phyloP scores from a whole-genome alignment of 192 early-diverging fungal genomes.

The Gigaspora rosea region DNA sequence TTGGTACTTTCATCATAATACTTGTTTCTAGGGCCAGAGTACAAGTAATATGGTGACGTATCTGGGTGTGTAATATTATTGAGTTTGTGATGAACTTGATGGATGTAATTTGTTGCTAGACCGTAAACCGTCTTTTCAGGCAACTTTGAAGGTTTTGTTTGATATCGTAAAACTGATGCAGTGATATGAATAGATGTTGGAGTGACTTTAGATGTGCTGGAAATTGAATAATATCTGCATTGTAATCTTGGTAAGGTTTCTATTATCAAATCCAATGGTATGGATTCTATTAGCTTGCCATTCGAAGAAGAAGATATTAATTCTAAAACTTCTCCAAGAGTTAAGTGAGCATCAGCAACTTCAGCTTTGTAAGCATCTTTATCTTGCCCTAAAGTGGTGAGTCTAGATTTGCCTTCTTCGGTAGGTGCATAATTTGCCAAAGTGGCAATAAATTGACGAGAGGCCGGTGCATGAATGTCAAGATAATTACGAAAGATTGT shows the following conservation, averaged over 20 bases:
- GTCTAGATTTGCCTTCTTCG: slow-evolving; percentile 51
- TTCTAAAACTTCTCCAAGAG: slow-evolving; percentile 74
- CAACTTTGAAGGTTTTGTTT: slow-evolving; percentile 45
- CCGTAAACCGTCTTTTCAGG: slow-evolving; percentile 68
- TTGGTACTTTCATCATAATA: slow-evolving; percentile 35
- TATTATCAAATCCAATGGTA: slow-evolving; percentile 83
- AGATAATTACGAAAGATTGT: slow-evolving; percentile 90
- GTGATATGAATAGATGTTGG: slow-evolving; percentile 83
- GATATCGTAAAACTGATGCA: slow-evolving; percentile 86
- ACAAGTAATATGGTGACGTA: slow-evolving; percentile 39
- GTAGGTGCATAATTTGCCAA: slow-evolving; percentile 62
- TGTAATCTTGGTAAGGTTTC: slow-evolving; percentile 81
- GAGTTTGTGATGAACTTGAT: slow-evolving; percentile 61
- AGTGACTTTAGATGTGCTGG: slow-evolving; percentile 79
- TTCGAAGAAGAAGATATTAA: slow-evolving; percentile 60
- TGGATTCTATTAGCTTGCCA: slow-evolving; percentile 45
- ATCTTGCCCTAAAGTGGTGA: slow-evolving; percentile 61
- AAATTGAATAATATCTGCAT: slow-evolving; percentile 96
- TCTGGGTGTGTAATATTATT: slow-evolving; percentile 38
- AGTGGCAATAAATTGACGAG: slow-evolving; percentile 65
- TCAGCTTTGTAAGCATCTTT: slow-evolving; percentile 67
- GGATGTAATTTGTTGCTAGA: slow-evolving; percentile 87
- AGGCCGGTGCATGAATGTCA: slow-evolving; percentile 79
- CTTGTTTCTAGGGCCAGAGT: slow-evolving; percentile 47
- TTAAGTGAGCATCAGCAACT: slow-evolving; percentile 65